Base-by-base conservation (phyloP, 306 rosid species). In the Dalbergia oliveri region DNA sequence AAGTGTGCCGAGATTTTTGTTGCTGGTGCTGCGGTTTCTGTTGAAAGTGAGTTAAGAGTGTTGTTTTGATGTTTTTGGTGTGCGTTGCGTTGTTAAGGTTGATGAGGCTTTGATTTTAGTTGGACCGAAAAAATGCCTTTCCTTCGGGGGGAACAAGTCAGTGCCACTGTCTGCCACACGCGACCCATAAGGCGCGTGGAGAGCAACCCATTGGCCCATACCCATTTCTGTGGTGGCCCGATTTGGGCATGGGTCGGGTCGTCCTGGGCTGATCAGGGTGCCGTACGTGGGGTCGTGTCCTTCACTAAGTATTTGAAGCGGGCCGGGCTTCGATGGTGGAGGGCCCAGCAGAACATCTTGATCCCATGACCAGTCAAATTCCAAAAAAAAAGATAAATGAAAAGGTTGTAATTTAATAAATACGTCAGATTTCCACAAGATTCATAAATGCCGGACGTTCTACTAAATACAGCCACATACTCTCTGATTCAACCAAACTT, bases 61-160 rank as follows among this genome's bases (percentile, higher is more conserved):
- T 43, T 11, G 49, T 5, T 23, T 31, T 61, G 11, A 62, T 62
- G 44, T 60, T 60, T 43, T 31, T 26, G 35, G 73, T 44, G 54
- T 9, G 85, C 1, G 60, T 21, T 54, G 66, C 60, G 33, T 56
- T 47, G 64, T 66, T 18, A 74, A 69, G 81, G 86, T 74, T 59
- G 86, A 80, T 83, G 56, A 66, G 72, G 87, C 58, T 69, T 86
- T 84, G 86, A 87, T 79, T 86, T 82, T 72, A 84, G 61, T 80
- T 80, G 72, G 84, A 90, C 87, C 72, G 41, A 76, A 73, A 84
- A 54, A 67, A n/a, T 8, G 69, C 63, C 76, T 75, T 53, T 72
- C 77, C 66, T 59, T 76, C 54, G 7, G 15, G 35, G 44, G 74
- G 45, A 77, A 70, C 77, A 37, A 66, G 67, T 33, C 33, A 66